Conservation (phyloP, 2,329 filamentous ascomycete genomes). For the Stagonosporopsis rhizophila region DNA sequence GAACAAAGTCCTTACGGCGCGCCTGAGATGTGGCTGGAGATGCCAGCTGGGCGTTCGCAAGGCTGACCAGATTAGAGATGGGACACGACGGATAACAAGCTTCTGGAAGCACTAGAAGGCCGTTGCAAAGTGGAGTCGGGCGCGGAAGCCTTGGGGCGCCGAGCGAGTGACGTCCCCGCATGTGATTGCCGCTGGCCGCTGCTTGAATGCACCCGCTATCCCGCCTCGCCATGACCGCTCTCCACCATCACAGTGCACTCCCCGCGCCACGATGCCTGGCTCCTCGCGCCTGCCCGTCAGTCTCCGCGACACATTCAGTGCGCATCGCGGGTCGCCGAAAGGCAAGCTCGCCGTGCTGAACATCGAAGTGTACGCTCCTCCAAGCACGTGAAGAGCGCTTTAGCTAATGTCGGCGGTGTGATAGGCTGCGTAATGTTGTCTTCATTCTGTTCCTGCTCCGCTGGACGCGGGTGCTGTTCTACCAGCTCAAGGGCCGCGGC, state of each 20-base stretch:
- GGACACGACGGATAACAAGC: neutral
- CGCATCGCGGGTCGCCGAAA: constrained; percentile 64
- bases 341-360: constrained; percentile 66
- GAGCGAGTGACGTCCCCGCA: constrained; percentile 7
- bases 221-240: constrained; percentile 12
- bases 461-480: constrained; percentile 78
- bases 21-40: neutral
- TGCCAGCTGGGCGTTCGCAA: neutral
- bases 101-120: constrained; percentile 6
- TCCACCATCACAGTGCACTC: neutral
- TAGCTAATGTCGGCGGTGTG: neutral
- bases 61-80: neutral
- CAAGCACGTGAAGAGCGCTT: neutral
- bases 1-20: neutral
- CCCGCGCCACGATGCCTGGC: constrained; percentile 54
- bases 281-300: constrained; percentile 75
- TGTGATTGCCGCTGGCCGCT: constrained; percentile 16
- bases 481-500: constrained; percentile 89
- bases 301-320: constrained; percentile 70
- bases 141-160: neutral
- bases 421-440: constrained; percentile 81
- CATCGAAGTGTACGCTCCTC: constrained; percentile 70
- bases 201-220: neutral
- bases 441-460: constrained; percentile 89
- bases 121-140: constrained; percentile 5